Evolutionary conservation across 2,329 filamentous ascomycete genomes (phyloP).

Genomic region (Akanthomyces dipterigenus): DNA sequence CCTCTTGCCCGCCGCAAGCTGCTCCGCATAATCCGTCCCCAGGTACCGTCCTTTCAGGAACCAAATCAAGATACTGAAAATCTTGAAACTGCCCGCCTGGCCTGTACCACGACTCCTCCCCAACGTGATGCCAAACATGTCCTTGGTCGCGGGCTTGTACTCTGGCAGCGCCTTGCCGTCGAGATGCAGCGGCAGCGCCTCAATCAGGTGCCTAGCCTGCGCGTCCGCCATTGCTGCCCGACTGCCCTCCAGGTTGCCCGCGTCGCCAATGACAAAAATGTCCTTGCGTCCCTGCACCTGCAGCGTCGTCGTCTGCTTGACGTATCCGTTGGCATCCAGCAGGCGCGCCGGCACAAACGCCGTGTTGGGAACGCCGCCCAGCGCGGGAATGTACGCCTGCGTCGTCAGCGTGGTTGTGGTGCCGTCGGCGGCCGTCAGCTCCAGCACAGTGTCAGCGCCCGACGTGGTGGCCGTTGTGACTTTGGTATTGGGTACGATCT

Average conservation of each 20-base stretch:
- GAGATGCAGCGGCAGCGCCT: constrained; percentile 28
- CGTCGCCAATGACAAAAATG: constrained; percentile 40
- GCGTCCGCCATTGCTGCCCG: constrained; percentile 26
- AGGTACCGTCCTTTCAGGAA: constrained; percentile 32
- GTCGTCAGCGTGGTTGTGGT: constrained; percentile 31
- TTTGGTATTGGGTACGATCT: constrained; percentile 32
- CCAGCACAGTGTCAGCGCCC: constrained; percentile 25
- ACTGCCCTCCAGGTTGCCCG: constrained; percentile 31
- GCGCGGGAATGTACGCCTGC: constrained; percentile 41
- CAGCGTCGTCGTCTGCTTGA: constrained; percentile 32
- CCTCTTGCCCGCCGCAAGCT: constrained; percentile 28
- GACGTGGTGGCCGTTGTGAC: constrained; percentile 24
- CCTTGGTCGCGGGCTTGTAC: constrained; percentile 24
- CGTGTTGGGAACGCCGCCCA: constrained; percentile 39
- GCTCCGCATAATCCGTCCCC: constrained; percentile 27
- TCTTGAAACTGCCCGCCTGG: constrained; percentile 30
- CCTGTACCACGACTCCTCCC: constrained; percentile 33
- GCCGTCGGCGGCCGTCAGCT: constrained; percentile 27
- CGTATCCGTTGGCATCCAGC: constrained; percentile 26
- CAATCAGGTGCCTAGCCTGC: constrained; percentile 29
- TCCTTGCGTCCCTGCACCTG: constrained; percentile 29
- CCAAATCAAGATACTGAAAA: constrained; percentile 33
- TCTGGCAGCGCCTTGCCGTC: constrained; percentile 22
- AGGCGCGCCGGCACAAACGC: constrained; percentile 33
- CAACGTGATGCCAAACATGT: constrained; percentile 31